Evolutionary conservation across 1,284 basidiomycete species (phyloP).

Genomic region (Pterulicium gracile): DNA sequence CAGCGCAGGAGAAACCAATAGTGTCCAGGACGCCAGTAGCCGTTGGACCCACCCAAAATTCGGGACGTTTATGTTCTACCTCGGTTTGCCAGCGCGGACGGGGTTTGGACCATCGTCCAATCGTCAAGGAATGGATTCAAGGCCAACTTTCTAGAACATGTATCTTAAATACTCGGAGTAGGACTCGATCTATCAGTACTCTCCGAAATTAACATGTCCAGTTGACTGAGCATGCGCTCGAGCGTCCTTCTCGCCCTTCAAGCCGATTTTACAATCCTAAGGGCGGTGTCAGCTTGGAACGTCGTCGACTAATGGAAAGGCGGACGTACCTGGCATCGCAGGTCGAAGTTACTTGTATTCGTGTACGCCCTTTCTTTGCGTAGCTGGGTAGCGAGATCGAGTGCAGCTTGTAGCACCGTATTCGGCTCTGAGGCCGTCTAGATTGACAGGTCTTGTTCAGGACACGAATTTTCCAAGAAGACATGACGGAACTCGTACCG

Average conservation of each 20-base stretch:
- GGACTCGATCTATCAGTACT: constrained; percentile 51
- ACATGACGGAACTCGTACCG: constrained; percentile 26
- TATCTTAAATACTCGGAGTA: neutral
- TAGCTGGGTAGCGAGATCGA: constrained; percentile 62
- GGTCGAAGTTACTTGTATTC: constrained; percentile 83
- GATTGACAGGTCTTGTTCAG: constrained; percentile 9
- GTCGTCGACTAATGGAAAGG: neutral
- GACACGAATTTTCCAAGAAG: neutral
- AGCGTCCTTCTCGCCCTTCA: constrained; percentile 91
- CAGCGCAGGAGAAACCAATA: no score
- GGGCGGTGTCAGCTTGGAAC: no score
- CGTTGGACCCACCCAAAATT: no score
- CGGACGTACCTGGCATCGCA: constrained; percentile 60
- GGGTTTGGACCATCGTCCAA: no score
- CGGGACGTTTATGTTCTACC: no score
- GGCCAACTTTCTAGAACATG: no score
- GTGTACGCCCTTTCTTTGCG: constrained; percentile 75
- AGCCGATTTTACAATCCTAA: constrained; percentile 62
- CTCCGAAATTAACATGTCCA: constrained; percentile 82
- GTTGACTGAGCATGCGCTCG: constrained; percentile 78
- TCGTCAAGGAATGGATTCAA: no score
- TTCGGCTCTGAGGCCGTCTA: constrained; percentile 30
- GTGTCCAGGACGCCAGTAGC: no score
- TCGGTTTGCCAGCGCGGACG: no score
- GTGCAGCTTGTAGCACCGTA: constrained; percentile 53